Evolutionary conservation across 176 grass and related monocot species (phyloP), one percentile per base, ranked within the genome.

Genomic region (Oryza rufipogon): DNA sequence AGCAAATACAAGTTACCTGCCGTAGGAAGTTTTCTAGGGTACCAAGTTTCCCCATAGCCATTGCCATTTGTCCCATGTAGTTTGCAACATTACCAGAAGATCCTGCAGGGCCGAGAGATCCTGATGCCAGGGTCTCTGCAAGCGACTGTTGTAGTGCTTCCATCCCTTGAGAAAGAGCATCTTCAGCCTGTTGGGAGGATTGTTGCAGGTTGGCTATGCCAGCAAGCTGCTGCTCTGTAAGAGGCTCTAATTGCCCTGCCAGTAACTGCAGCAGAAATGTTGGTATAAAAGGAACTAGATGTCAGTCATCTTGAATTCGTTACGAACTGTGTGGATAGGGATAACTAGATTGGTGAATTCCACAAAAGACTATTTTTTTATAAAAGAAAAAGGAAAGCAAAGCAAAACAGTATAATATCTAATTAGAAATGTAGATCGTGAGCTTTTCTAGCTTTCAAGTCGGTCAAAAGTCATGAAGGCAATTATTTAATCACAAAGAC

Each of bases 41-140:
- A 17, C 91, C 94, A 30, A 97, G 89, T 81, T 97, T 97, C 64
- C 94, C 94, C 92, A 97, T 97, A 41, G 94, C 94, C 94, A 97
- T 97, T 22, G 94, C 94, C 94, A 97, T 94, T 64, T 97, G 94
- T 75, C 94, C 94, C 92, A 94, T 97, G 80, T 97, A 97, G 86
- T 90, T 97, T 76, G 94, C 91, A 70, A 97, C 94, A 80, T 92
- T 90, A 66, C 92, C 80, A 23, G 91, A 91, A 49, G 89, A 79
- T 64, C 89, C 89, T 75, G 83, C 85, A 70, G 89, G 83, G 11
- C 89, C 89, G n/a, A 86, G 68, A 16, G 92, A 92, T 80, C 94
- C 94, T 81, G 94, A 90, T 66, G 82, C 84, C 68, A 97, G 79
- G 47, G 94, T 97, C 84, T 97, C 91, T 76, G 94, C 84, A 63